These are phyloP conservation scores for Cercospora sp. DNA, from an alignment of 2,329 filamentous ascomycete genomes.

Conservation along the genomic window DNA sequence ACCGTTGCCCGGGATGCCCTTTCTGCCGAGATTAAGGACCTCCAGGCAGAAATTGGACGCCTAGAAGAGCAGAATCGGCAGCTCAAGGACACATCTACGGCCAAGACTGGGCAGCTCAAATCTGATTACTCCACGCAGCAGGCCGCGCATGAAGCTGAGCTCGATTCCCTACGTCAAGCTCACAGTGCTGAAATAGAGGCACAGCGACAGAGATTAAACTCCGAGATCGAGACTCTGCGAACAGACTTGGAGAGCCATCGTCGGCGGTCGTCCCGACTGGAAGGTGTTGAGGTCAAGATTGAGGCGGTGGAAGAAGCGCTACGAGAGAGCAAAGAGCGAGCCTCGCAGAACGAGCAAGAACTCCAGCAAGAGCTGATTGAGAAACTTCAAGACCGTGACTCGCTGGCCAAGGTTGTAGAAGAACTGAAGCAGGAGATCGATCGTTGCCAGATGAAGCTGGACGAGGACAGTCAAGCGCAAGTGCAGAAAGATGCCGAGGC, in stretches of 20 bases:
- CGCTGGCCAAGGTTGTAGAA: conserved; percentile 36
- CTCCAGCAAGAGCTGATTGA: conserved; percentile 34
- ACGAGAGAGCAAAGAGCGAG: conserved; percentile 32
- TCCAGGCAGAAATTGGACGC: conserved; percentile 31
- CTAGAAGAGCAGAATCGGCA: conserved; percentile 28
- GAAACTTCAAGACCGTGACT: conserved; percentile 36
- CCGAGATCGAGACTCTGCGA: conserved; percentile 30
- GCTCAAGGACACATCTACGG: neutral
- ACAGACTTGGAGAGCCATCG: conserved; percentile 34
- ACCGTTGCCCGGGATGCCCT: conserved; percentile 30
- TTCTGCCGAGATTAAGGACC: conserved; percentile 29
- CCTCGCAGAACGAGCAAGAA: conserved; percentile 36
- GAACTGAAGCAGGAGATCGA: conserved; percentile 41
- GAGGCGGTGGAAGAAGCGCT: conserved; percentile 38
- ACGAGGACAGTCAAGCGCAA: conserved; percentile 38
- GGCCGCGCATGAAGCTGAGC: conserved; percentile 2
- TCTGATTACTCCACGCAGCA: neutral
- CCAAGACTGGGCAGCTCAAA: neutral
- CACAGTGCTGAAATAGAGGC: conserved; percentile 25
- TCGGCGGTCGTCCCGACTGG: conserved; percentile 29
- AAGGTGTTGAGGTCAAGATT: conserved; percentile 38
- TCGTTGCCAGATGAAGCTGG: conserved; percentile 37
- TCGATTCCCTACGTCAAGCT: conserved; percentile 18
- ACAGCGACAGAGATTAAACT: conserved; percentile 28
- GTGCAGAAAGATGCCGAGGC: conserved; percentile 33